phyloP scores from a whole-genome alignment of 140 eudicot genomes.

The Bidens hawaiensis region DNA sequence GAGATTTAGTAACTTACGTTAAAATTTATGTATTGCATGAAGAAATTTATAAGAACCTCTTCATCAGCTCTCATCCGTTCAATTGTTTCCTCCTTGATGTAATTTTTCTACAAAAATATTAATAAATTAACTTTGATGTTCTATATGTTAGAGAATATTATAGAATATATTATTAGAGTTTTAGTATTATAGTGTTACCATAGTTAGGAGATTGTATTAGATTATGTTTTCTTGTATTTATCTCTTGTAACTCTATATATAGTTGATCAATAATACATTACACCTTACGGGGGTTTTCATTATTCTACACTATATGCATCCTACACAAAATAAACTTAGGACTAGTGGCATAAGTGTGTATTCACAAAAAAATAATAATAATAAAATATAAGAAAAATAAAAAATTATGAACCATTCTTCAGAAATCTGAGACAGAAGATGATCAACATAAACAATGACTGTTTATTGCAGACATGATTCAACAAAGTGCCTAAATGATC shows the following conservation, averaged over 20 bases:
- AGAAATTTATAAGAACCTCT: conserved; percentile 92
- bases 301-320: too few relatives aligned
- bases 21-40: conserved; percentile 78
- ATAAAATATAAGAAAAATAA: too few relatives aligned
- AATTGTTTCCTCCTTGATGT: too few relatives aligned
- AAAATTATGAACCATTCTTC: too few relatives aligned
- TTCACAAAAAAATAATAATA: background rate
- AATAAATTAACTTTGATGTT: conserved; percentile 2
- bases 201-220: too few relatives aligned
- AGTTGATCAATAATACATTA: too few relatives aligned
- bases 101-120: conserved; percentile 71
- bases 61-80: conserved; percentile 96
- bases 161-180: too few relatives aligned
- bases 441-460: conserved; percentile 84
- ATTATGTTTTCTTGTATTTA: too few relatives aligned
- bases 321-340: background rate
- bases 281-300: too few relatives aligned
- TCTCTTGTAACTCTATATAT: too few relatives aligned
- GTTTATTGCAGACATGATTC: conserved; percentile 93
- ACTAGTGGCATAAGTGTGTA: background rate
- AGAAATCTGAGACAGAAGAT: conserved; percentile 79
- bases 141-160: too few relatives aligned
- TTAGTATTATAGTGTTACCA: too few relatives aligned
- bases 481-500: conserved; percentile 87
- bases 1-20: conserved; percentile 78